A percentile compares a stretch with the other conserved stretches of the same genome.
Conservation (phyloP, 345 rosid genomes). For the Brassica incana region DNA sequence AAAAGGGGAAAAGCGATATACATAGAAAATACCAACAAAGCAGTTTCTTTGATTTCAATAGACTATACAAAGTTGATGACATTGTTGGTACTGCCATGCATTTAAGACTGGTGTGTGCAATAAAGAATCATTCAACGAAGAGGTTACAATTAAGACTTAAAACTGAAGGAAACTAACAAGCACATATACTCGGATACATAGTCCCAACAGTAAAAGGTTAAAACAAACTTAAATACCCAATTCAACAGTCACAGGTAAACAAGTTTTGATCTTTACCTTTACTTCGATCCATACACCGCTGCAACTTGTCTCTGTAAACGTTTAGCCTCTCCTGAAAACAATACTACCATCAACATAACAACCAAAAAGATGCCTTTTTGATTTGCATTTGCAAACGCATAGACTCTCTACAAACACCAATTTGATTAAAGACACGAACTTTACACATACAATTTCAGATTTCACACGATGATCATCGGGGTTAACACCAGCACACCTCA, state of each 20-base stretch:
- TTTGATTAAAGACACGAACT: neutral
- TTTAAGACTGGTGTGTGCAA: neutral
- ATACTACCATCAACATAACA: constrained; percentile 5
- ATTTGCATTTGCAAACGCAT: neutral
- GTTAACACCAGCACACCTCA: constrained; percentile 75
- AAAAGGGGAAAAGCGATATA: neutral
- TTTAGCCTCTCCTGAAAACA: constrained; percentile 64
- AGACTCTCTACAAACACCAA: constrained; percentile 15
- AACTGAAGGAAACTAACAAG: no score
- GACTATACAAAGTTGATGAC: neutral
- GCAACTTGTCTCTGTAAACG: constrained; percentile 69
- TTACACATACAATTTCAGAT: constrained; percentile 72
- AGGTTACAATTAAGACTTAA: no score
- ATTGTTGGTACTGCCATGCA: constrained; percentile 15
- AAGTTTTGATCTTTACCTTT: constrained; percentile 55
- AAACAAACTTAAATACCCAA: neutral
- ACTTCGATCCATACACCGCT: constrained; percentile 54
- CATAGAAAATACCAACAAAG: neutral
- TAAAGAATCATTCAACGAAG: neutral
- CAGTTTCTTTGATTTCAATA: constrained; percentile 7
- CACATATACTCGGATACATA: no score
- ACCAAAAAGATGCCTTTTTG: neutral
- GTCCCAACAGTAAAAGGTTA: no score
- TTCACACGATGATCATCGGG: constrained; percentile 85
- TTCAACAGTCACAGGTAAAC: constrained; percentile 11